These are phyloP conservation scores for Cyberlindnera saturnus DNA, from an alignment of 805 yeast genomes.

Conservation along the genomic window DNA sequence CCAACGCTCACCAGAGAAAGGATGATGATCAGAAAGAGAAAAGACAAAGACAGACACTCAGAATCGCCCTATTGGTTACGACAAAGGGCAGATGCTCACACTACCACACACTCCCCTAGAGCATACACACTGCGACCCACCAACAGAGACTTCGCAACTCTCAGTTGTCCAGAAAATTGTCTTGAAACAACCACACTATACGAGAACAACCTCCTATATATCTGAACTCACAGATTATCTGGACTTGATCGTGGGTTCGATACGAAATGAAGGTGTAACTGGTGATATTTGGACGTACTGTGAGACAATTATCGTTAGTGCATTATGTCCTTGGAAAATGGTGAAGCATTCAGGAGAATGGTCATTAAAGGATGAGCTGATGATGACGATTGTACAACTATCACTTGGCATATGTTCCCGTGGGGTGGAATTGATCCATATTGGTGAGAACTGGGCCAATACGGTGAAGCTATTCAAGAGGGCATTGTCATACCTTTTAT, in stretches of 20 bases:
- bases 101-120: neutral
- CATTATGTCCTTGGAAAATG: conserved; percentile 15
- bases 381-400: neutral
- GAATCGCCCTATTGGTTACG: no score
- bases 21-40: no score
- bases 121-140: no score
- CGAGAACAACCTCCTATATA: neutral
- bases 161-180: no score
- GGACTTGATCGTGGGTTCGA: neutral
- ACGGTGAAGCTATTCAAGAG: conserved; percentile 16
- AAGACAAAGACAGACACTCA: no score
- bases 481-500: conserved; percentile 5
- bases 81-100: neutral
- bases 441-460: conserved; percentile 8
- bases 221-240: conserved; percentile 2
- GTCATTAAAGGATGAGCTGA: conserved; percentile 17
- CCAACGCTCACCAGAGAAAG: no score
- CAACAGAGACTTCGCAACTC: no score
- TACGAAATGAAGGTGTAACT: neutral
- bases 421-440: neutral
- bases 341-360: conserved; percentile 8
- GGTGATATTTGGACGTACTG: neutral
- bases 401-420: neutral
- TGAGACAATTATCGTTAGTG: neutral
- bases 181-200: neutral